A percentile compares a stretch with the other conserved stretches of the same genome.
Conservation (phyloP, 257 asterid genomes). For the Forsythia suspensa region DNA sequence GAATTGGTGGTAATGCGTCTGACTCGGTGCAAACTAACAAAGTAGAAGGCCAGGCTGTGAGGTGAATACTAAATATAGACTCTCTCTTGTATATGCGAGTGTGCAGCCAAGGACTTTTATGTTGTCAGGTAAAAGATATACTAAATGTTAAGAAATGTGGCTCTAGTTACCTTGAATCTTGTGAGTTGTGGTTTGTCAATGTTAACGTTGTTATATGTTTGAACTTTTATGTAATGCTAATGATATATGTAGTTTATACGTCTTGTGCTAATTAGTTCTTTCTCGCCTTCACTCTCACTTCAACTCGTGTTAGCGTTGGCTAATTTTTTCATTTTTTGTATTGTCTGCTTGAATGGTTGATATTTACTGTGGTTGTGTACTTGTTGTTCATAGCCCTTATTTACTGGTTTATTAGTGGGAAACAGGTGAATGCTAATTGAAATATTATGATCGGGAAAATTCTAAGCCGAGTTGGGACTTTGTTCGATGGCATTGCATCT, state of each 20-base stretch:
- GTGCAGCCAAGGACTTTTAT: slow-evolving; percentile 13
- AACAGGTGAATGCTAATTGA: neutral
- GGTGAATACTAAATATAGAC: slow-evolving; percentile 35
- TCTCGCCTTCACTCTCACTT: neutral
- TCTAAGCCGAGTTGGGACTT: slow-evolving; percentile 13
- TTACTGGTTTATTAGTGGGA: neutral
- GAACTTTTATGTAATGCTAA: slow-evolving; percentile 6
- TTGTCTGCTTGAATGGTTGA: neutral
- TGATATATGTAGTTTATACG: neutral
- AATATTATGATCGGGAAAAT: neutral
- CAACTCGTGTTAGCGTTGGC: neutral
- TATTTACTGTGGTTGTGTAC: neutral
- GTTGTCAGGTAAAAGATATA: slow-evolving; percentile 22
- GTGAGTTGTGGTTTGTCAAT: slow-evolving; percentile 3
- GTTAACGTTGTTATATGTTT: neutral
- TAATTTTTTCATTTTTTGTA: neutral
- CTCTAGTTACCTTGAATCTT: slow-evolving; percentile 2
- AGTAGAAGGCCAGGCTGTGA: slow-evolving; percentile 42
- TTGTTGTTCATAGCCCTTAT: neutral
- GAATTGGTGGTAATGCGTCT: slow-evolving; percentile 51
- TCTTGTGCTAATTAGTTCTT: neutral
- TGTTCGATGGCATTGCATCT: neutral
- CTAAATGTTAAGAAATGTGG: slow-evolving; percentile 10
- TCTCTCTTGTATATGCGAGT: slow-evolving; percentile 18
- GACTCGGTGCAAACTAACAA: slow-evolving; percentile 27